Conservation (phyloP, 345 rosid genomes). For the Excoecaria agallocha region DNA sequence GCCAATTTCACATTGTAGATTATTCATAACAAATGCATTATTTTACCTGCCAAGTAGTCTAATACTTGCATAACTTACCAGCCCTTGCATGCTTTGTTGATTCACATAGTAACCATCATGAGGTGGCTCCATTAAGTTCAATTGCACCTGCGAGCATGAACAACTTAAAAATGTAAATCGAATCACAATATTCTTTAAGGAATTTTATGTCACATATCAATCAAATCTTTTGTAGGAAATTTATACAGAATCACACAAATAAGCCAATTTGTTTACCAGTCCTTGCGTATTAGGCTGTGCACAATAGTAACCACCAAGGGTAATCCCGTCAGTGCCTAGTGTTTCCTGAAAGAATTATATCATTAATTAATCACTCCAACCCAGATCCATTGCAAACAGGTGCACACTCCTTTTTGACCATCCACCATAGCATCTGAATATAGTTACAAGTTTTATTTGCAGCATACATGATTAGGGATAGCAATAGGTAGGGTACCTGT, state of each 20-base stretch:
- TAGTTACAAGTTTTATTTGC: too few relatives aligned
- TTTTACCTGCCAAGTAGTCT: background rate
- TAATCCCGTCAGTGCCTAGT: background rate
- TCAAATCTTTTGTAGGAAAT: too few relatives aligned
- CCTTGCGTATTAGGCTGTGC: conserved; percentile 46
- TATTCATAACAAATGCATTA: background rate
- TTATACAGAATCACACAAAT: too few relatives aligned
- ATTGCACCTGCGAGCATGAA: conserved; percentile 45
- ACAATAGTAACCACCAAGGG: conserved; percentile 49
- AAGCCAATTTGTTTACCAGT: conserved; percentile 33
- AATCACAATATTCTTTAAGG: background rate
- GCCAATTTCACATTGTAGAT: conserved; percentile 10
- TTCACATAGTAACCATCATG: conserved; percentile 51
- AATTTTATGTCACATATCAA: conserved; percentile 8
- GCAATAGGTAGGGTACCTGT: too few relatives aligned
- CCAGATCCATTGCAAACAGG: too few relatives aligned
- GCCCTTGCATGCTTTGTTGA: conserved; percentile 54
- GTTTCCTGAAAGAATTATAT: too few relatives aligned
- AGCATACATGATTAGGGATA: too few relatives aligned
- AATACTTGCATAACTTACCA: conserved; percentile 34
- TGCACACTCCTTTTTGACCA: too few relatives aligned
- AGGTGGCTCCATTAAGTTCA: conserved; percentile 62
- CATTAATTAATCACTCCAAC: too few relatives aligned
- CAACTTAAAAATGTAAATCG: background rate
- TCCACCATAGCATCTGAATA: too few relatives aligned